These are phyloP conservation scores for Mycena polygramma DNA, from an alignment of 768 basidiomycete species.

Conservation along the genomic window DNA sequence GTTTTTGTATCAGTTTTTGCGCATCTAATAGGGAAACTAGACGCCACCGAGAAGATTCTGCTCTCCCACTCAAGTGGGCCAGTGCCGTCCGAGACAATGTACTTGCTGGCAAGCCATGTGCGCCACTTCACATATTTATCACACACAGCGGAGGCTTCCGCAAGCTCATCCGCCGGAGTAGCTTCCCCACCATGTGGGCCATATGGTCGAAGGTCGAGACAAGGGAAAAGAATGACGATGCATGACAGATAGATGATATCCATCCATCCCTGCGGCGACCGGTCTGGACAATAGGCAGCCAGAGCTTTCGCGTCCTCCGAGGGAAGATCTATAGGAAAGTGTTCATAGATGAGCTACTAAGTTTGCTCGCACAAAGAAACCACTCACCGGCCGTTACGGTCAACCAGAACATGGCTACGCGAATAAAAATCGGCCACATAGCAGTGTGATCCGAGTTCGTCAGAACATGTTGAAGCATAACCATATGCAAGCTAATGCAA, in stretches of 20 bases:
- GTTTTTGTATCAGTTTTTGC: neutral
- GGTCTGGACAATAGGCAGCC: conserved; percentile 8
- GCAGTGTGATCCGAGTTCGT: conserved; percentile 12
- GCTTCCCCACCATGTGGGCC: neutral
- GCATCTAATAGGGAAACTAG: no score
- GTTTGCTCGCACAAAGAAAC: no score
- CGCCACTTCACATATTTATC: neutral
- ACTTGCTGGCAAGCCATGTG: neutral
- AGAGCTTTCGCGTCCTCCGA: neutral
- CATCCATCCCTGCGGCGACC: conserved; percentile 2
- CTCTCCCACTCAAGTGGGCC: neutral
- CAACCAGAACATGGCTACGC: conserved; percentile 15
- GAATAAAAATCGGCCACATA: conserved; percentile 10
- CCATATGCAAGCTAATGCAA: conserved; percentile 1
- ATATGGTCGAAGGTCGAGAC: neutral
- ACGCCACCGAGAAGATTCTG: neutral
- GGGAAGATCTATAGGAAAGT: neutral
- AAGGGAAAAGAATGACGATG: conserved; percentile 4
- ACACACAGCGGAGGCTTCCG: neutral
- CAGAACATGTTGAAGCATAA: conserved; percentile 11
- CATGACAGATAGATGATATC: conserved; percentile 13
- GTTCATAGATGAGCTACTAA: neutral
- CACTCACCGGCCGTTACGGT: neutral
- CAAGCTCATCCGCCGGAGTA: neutral
- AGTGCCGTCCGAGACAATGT: neutral